These are phyloP conservation scores for Lycium ferocissimum DNA, from an alignment of 257 asterid species.

Conservation along the genomic window DNA sequence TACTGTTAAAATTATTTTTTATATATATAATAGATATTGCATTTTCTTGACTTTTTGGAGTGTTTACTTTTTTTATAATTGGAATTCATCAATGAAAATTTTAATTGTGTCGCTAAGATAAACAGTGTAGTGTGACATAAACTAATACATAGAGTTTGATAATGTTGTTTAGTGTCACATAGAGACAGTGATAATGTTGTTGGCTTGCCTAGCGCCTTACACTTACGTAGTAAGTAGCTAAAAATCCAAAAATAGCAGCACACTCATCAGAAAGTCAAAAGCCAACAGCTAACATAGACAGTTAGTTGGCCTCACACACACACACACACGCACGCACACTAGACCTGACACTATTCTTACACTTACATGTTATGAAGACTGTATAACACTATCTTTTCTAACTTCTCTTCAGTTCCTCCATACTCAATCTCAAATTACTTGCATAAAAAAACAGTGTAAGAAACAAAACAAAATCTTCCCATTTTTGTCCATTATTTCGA, in stretches of 20 bases:
- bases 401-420: not conserved
- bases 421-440: not conserved
- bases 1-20: too few relatives aligned
- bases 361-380: not conserved
- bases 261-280: constrained; percentile 31
- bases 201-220: not conserved
- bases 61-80: too few relatives aligned
- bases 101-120: too few relatives aligned
- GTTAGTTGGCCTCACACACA: constrained; percentile 23
- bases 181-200: not conserved
- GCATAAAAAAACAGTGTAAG: not conserved
- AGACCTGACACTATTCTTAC: not conserved
- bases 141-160: too few relatives aligned
- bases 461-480: not conserved
- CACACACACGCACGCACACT: not conserved
- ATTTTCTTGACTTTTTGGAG: too few relatives aligned
- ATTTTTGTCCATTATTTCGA: not conserved
- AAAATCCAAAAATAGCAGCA: not conserved
- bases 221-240: not conserved
- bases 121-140: too few relatives aligned
- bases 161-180: too few relatives aligned
- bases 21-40: too few relatives aligned
- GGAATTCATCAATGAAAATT: too few relatives aligned
- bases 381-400: not conserved
- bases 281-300: constrained; percentile 29